Evolutionary conservation across 73 alveolate genomes (phyloP), one percentile per base, ranked within the genome.

Genomic region (Breviolum minutum): DNA sequence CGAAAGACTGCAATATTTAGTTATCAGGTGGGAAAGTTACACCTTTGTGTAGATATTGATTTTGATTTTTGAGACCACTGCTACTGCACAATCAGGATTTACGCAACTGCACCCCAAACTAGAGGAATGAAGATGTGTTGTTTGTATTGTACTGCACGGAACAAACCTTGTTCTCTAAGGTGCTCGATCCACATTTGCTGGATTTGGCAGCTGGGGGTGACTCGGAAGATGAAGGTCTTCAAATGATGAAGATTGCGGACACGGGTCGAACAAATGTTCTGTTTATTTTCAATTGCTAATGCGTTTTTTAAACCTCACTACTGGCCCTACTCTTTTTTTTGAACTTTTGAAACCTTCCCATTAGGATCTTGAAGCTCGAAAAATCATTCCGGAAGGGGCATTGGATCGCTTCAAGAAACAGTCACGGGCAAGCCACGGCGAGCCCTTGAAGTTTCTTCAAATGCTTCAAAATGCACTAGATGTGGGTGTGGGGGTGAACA

Each of bases 201-300:
- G 90, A 81, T 54, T 3, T 32, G 8, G 29, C 70, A 62, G 48
- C 13, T 7, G 90, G 63, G 68, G 10, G 16, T 27, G 90, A 30
- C 27, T 12, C 62, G 6, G 68, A 54, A 7, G 90, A 81, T 5
- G 90, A 81, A 81, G 90, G 26, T 11, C 62, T 81, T 17, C 70
- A 24, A 16, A 81, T 81, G 90, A 81, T 7, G 70, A 81, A 81
- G 70, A 81, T 81, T 40, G 90, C 90, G 90, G 90, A 81, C 70
- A 16, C 64, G 87, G 87, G 6, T 27, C n/a, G 27, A 40, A 20
- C 54, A 8, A 74, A 74, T 6, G n/a, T 77, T n/a, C n/a, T n/a
- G n/a, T n/a, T n/a, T n/a, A n/a, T n/a, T n/a, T n/a, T n/a, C n/a
- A n/a, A n/a, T n/a, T n/a, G n/a, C n/a, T n/a, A n/a, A n/a, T n/a